Evolutionary conservation across 345 rosid species (phyloP).

Genomic region (Adansonia digitata): DNA sequence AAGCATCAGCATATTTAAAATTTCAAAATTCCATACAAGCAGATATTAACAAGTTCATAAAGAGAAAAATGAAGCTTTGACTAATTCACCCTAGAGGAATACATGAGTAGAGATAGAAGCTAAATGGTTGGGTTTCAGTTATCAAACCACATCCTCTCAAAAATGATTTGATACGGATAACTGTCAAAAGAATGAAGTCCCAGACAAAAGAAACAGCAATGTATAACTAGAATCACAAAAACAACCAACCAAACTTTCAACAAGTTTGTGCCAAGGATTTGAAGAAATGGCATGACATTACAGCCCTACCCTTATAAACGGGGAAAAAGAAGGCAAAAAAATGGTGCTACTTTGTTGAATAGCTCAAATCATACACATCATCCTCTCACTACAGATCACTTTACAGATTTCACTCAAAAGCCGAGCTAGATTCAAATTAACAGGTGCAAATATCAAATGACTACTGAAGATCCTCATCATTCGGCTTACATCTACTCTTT

Average conservation of each 20-base stretch:
- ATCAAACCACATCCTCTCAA: neutral
- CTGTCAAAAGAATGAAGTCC: neutral
- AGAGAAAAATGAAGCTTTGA: neutral
- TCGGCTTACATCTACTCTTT: neutral
- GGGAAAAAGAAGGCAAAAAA: neutral
- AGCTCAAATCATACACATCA: neutral
- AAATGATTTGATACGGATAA: neutral
- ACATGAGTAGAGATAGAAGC: neutral
- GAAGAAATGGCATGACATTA: neutral
- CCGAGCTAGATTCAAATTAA: neutral
- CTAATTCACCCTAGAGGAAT: neutral
- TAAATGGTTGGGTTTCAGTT: neutral
- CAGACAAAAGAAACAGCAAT: neutral
- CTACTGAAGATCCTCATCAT: neutral
- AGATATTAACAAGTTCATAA: neutral
- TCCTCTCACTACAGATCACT: neutral
- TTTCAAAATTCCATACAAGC: neutral
- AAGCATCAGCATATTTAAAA: neutral
- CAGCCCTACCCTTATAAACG: neutral
- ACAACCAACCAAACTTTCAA: neutral
- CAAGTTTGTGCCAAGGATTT: neutral
- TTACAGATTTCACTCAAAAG: neutral
- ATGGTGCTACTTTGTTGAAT: neutral
- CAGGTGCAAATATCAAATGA: neutral
- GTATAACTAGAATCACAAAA: neutral